Base-by-base conservation (phyloP, 140 eudicot species). In the Anethum foeniculum region DNA sequence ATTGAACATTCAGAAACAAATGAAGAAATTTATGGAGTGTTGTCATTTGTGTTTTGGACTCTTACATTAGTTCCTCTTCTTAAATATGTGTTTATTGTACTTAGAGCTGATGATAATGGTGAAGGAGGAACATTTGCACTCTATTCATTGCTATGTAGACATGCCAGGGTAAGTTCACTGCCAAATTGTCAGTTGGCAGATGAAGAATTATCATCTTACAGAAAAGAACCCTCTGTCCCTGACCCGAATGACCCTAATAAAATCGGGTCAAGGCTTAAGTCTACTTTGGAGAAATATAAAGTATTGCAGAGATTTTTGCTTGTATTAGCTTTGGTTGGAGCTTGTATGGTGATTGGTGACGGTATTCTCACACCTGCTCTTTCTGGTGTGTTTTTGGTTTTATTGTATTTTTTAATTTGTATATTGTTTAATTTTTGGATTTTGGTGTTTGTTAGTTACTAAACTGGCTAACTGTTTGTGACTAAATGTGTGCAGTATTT, bases 71-170 rank as follows among this genome's bases (percentile, higher is more conserved):
- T 96, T 44, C 98, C 99, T 84, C 91, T 96, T 60, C 82, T 96
- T 41, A 96, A 96, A 75, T 96, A 96, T 86, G 98, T 96, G 51
- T 93, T 93, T 76, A 89, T 96, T 79, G 99, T 96, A 73, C 87
- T 96, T 4, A 88, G 78, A 83, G 99, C 99, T 79, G 97, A 96
- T 88, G 99, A 96, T 86, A 90, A 93, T 90, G 99, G 99, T 41
- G 99, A 96, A 93, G 99, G 99, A 15, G 99, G 99, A 73, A 95
- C 99, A 82, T 95, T 95, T 87, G 97, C 99, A 23, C 77, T 95
- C 54, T 95, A 95, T 85, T 92, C 99, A 0, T 86, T 95, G 48
- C 83, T 95, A 5, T 95, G 98, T 62, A 83, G 99, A 72, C 97
- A 95, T 89, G 99, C 99, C 82, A 86, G 87, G 69, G 92, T 94